Base-by-base conservation (phyloP, 805 yeast genomes). In the Ogataea parapolymorpha region DNA sequence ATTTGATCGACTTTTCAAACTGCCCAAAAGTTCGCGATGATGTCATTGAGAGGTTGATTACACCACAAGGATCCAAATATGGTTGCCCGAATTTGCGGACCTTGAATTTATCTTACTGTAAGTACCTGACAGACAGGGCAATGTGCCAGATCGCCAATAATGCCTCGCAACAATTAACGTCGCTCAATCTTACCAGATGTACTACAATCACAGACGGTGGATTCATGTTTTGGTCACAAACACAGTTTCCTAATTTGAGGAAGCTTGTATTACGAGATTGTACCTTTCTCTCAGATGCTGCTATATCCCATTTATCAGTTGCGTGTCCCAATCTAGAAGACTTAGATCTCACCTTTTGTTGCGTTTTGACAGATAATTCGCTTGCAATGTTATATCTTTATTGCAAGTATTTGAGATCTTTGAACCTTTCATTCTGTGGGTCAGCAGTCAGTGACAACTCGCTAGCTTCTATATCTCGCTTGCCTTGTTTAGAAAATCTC, bases 151-250 rank as follows among this genome's bases (percentile, higher is more conserved):
- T 85, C 42, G 79, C 86, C 0, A 55, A 69, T 15, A 74, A 77
- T 58, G 82, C 85, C n/a, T 70, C 65, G 44, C 71, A 70, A 12
- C 65, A 80, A 40, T 61, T 85, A 35, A 78, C 70, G 44, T 59
- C 71, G 26, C 67, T 85, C 50, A 79, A 82, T 50, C 63, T 85
- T 41, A 79, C 90, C 2, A 69, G 93, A 45, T 85, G 93, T 58
- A 84, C 90, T 17, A 76, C 88, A 2, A 81, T 85, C 25, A 82
- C 90, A 2, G 93, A 85, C 61, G 68, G 69, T 32, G 93, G 91
- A 1, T 85, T 82, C 56, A 68, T 75, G 16, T 73, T 68, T 51
- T 85, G 90, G 89, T 65, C 80, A 0, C 71, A 71, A 51, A 66
- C 70, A 14, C 70, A 68, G 22, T 82, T 84, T 50, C 75, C 80